These are phyloP conservation scores for Chromera velia DNA, from an alignment of 73 alveolate genomes.

Conservation along the genomic window DNA sequence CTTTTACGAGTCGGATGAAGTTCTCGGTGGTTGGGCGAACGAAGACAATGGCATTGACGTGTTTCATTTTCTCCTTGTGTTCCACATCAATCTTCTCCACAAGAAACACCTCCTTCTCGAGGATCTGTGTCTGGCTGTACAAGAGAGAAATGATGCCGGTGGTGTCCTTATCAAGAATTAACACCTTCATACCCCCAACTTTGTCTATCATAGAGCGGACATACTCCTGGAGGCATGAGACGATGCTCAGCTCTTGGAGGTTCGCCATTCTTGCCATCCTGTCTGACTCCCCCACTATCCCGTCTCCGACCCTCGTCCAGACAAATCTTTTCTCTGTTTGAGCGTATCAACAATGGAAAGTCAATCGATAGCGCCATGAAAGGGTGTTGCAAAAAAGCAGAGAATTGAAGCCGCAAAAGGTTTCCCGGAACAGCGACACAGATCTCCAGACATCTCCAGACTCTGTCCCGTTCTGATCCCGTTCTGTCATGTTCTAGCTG, in stretches of 20 bases:
- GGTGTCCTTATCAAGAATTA: conserved; percentile 32
- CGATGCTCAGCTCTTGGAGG: conserved; percentile 25
- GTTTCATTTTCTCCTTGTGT: conserved; percentile 35
- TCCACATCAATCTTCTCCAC: conserved; percentile 37
- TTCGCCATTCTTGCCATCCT: too few species aligned
- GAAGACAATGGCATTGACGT: conserved; percentile 39
- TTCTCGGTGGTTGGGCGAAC: conserved; percentile 37
- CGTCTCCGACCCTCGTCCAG: too few species aligned
- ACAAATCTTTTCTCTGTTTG: too few species aligned
- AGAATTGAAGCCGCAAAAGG: too few species aligned
- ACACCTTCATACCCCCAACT: conserved; percentile 40
- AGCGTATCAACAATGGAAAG: too few species aligned
- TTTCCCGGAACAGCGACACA: too few species aligned
- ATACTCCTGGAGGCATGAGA: conserved; percentile 30
- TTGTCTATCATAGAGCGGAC: conserved; percentile 38
- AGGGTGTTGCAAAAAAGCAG: too few species aligned
- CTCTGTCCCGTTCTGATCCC: too few species aligned
- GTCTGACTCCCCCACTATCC: too few species aligned
- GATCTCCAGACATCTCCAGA: too few species aligned
- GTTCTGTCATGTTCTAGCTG: too few species aligned
- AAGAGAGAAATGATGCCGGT: conserved; percentile 38
- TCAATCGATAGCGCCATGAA: too few species aligned
- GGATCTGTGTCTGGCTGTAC: conserved; percentile 40
- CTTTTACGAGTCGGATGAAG: conserved; percentile 33
- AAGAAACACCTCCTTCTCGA: conserved; percentile 40